These are phyloP conservation scores for Puccinia triticina DNA, from an alignment of 1,284 basidiomycete species.

Conservation along the genomic window DNA sequence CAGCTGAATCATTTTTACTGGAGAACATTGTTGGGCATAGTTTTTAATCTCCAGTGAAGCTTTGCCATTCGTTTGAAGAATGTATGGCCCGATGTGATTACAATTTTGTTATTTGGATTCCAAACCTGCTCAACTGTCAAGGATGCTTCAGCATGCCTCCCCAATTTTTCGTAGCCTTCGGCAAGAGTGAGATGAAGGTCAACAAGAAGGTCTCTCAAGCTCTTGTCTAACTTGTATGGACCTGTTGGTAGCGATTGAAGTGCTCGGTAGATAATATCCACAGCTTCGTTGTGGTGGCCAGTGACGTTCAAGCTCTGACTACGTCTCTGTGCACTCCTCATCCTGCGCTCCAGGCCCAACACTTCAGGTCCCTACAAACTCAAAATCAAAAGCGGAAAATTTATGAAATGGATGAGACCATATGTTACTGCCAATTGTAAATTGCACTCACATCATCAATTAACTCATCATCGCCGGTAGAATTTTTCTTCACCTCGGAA, in stretches of 20 bases:
- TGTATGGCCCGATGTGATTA: too few species aligned
- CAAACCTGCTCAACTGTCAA: background rate
- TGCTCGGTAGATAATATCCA: background rate
- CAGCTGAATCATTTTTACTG: too few species aligned
- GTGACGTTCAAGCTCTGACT: background rate
- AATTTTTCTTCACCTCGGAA: slow-evolving; percentile 3
- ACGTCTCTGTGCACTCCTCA: background rate
- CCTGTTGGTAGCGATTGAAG: background rate
- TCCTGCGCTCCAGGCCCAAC: too few species aligned
- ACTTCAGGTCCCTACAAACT: too few species aligned
- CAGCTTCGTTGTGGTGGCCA: background rate
- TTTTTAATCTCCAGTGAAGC: too few species aligned
- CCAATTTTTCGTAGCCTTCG: background rate
- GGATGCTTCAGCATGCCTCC: background rate
- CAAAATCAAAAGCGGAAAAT: background rate
- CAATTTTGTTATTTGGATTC: too few species aligned
- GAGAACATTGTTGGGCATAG: too few species aligned
- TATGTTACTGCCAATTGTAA: background rate
- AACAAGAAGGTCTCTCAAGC: background rate
- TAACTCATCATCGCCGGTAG: background rate
- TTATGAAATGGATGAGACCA: background rate
- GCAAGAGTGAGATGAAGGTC: slow-evolving; percentile 8
- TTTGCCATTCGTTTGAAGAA: too few species aligned
- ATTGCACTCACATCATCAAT: background rate
- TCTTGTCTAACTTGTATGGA: background rate